Evolutionary conservation across 2,329 filamentous ascomycete species (phyloP), one percentile per base, ranked within the genome.

Genomic region (Ceratocystis smalleyi): DNA sequence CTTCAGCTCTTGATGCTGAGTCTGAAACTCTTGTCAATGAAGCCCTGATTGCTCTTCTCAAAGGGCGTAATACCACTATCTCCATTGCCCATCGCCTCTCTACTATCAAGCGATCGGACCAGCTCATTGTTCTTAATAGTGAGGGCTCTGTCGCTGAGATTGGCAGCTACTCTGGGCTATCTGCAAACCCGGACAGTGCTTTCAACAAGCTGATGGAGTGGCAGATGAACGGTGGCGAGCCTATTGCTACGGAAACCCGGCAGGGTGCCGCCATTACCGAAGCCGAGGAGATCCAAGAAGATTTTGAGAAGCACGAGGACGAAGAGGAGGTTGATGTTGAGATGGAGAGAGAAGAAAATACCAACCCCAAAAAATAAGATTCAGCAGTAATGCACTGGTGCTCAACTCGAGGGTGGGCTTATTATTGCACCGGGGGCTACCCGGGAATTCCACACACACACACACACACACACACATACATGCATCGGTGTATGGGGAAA

Each of bases 131-230:
- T 35, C 85, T 99, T 47, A 87, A 87, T 67, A 84, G 81, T 65
- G 87, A 96, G 71, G 95, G 94, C 68, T 86, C 82, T 66, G 92
- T 99, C 2, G 94, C 92, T 2, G 92, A 99, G 74, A 88, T 88
- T 68, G 94, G 94, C 65, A 87, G 86, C 65, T 99, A 95, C 73
- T 76, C 80, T 27, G 82, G 90, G 68, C 81, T 99, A 24, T 88
- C 86, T 62, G 78, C 81, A 4, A 83, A 89, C 66, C 81, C 82
- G 17, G 78, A 87, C 8, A 95, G 92, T 62, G 90, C 91, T 1
- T 99, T 99, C 72, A 92, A 86, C 70, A 94, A 88, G 75, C 79
- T 99, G 63, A 99, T 99, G 94, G 92, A 97, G 75, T 97, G 91
- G 91, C 94, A 99, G 76, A 88, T 97, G 83, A 94, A 82, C 70